Conservation (phyloP, 768 basidiomycete genomes). For the Candolleomyces aberdarensis region DNA sequence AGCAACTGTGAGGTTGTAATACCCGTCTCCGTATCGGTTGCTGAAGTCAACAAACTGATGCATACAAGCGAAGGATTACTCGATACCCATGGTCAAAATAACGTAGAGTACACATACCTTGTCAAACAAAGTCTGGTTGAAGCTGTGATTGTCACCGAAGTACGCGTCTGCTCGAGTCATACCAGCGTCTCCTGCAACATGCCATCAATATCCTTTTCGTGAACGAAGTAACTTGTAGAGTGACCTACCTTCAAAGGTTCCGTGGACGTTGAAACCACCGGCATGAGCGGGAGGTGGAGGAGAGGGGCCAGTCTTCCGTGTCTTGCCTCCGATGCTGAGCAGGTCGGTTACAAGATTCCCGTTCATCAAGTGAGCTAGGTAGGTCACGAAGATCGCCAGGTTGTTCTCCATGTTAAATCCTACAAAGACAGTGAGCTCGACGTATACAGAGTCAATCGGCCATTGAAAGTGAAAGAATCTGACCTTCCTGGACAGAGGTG, state of each 20-base stretch:
- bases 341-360: slow-evolving; percentile 15
- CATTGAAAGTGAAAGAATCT: neutral
- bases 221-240: neutral
- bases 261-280: slow-evolving; percentile 16
- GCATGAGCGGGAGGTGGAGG: slow-evolving; percentile 15
- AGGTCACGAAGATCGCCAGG: slow-evolving; percentile 11
- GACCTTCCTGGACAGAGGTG: slow-evolving; percentile 14
- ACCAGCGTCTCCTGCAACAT: neutral
- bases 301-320: slow-evolving; percentile 15
- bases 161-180: slow-evolving; percentile 10
- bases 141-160: slow-evolving; percentile 19
- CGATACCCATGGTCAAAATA: too few species aligned
- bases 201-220: neutral
- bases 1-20: slow-evolving; percentile 16
- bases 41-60: slow-evolving; percentile 11
- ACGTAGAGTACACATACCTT: slow-evolving; percentile 3
- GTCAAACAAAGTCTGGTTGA: slow-evolving; percentile 19
- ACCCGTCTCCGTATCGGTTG: slow-evolving; percentile 17
- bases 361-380: slow-evolving; percentile 14
- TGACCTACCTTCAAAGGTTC: slow-evolving; percentile 13
- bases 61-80: neutral
- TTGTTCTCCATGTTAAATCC: slow-evolving; percentile 17
- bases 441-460: neutral
- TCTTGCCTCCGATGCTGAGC: slow-evolving; percentile 18
- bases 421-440: neutral